Percentiles rank a stretch among this genome's conserved stretches.
Evolutionary conservation across 2,329 filamentous ascomycete genomes (phyloP).

Genomic region (Pestalotiopsis sp.): DNA sequence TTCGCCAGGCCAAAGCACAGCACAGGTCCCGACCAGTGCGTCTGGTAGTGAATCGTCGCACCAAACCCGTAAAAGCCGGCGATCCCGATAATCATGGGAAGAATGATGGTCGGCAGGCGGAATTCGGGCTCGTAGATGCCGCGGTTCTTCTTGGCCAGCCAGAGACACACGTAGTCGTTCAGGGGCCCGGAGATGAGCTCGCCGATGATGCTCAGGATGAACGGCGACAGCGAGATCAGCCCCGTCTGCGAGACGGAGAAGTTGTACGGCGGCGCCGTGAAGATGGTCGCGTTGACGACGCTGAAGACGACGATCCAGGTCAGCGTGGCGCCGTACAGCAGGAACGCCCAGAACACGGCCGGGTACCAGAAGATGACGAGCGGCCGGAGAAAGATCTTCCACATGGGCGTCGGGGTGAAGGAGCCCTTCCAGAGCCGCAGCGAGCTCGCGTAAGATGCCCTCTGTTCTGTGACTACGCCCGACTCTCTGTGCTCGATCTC

Average conservation of each 20-base stretch:
- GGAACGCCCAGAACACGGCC: conserved; percentile 51
- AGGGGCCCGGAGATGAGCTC: conserved; percentile 47
- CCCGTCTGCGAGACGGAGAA: conserved; percentile 52
- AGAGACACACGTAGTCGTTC: conserved; percentile 47
- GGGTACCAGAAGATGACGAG: conserved; percentile 54
- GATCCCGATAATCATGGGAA: conserved; percentile 42
- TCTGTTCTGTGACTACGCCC: conserved; percentile 28
- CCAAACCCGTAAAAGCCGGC: conserved; percentile 53
- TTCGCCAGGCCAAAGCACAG: conserved; percentile 52
- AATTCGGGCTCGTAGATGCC: conserved; percentile 60
- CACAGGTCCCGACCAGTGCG: conserved; percentile 51
- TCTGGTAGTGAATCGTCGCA: conserved; percentile 44
- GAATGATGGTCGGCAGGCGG: conserved; percentile 42
- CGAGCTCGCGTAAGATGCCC: conserved; percentile 35
- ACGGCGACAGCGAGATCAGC: conserved; percentile 53
- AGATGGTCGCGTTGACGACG: conserved; percentile 52
- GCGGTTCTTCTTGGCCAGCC: conserved; percentile 49
- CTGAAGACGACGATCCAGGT: conserved; percentile 47
- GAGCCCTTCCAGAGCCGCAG: conserved; percentile 38
- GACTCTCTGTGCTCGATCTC: conserved; percentile 24
- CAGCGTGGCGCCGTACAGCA: conserved; percentile 48
- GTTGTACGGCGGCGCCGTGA: conserved; percentile 52
- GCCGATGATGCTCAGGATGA: conserved; percentile 49
- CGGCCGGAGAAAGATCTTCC: conserved; percentile 45
- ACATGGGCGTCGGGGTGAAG: conserved; percentile 39